phyloP scores from a whole-genome alignment of 2,329 filamentous ascomycete species.

The Claviceps capensis region DNA sequence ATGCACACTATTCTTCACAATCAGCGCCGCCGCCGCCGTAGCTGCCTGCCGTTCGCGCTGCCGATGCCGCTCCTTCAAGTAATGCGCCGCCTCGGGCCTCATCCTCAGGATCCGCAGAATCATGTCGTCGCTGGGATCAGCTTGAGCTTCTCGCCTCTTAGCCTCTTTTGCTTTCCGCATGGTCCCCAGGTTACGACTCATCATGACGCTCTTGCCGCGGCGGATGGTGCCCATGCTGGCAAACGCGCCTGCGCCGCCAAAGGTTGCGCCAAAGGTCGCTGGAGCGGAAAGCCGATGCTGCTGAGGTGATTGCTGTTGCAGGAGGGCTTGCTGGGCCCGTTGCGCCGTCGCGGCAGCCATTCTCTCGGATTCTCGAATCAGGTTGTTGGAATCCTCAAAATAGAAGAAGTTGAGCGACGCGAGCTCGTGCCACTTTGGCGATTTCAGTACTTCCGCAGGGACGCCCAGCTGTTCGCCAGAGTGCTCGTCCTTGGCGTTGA shows the following conservation, averaged over 20 bases:
- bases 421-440: slow-evolving; percentile 95
- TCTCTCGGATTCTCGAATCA: slow-evolving; percentile 88
- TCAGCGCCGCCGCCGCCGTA: slow-evolving; percentile 80
- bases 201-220: slow-evolving; percentile 72
- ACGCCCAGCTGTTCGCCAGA: slow-evolving; percentile 73
- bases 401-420: slow-evolving; percentile 98
- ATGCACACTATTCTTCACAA: slow-evolving; percentile 77
- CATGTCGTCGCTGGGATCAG: slow-evolving; percentile 96
- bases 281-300: slow-evolving; percentile 60
- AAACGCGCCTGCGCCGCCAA: slow-evolving; percentile 28
- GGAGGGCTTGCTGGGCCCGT: slow-evolving; percentile 55
- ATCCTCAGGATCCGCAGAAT: slow-evolving; percentile 89
- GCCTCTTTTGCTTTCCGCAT: slow-evolving; percentile 95
- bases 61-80: slow-evolving; percentile 78
- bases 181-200: slow-evolving; percentile 84
- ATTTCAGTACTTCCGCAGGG: slow-evolving; percentile 81
- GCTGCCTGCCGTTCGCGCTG: slow-evolving; percentile 91
- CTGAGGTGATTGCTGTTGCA: slow-evolving; percentile 24
- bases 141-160: slow-evolving; percentile 87
- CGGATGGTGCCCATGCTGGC: slow-evolving; percentile 57
- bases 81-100: slow-evolving; percentile 77
- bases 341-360: slow-evolving; percentile 83
- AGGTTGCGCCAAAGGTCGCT: slow-evolving; percentile 25
- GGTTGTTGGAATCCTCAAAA: slow-evolving; percentile 78
- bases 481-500: slow-evolving; percentile 81